Evolutionary conservation across 805 yeast genomes (phyloP), one percentile per base, ranked within the genome.

Genomic region (Aciculoconidium aculeatum): DNA sequence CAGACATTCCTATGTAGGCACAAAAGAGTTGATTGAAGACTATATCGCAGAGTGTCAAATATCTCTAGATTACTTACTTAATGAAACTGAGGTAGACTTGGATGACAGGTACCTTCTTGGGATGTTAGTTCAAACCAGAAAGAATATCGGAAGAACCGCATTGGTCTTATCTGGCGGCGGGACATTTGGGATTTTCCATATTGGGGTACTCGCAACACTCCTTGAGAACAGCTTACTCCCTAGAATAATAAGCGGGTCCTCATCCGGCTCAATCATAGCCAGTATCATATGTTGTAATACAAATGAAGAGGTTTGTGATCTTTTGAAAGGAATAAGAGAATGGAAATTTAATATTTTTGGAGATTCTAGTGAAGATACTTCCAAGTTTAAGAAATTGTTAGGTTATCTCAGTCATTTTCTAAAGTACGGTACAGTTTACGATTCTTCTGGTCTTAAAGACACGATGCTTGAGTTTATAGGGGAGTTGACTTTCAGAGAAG

Each of bases 121-220:
- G 2, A 83, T 84, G 71, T 61, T 90, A 18, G 73, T 82, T 21
- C 95, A 90, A 49, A 84, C 96, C 0, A 67, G 96, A 36, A 83
- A 83, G 52, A 86, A 88, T 45, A 84, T 84, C 29, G 99, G 99
- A 1, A 68, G 96, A 32, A 88, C 97, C 0, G 98, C 97, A 0
- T 61, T 92, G 15, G 86, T 94, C n/a, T 67, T 92, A 31, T 80
- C 94, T 27, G 99, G 99, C 2, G 99, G 99, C 2, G 87, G 95
- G 2, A 83, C 95, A 4, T 83, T 90, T 60, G 98, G 97, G 0
- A 58, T 90, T 28, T 77, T 88, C 37, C 97, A 90, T 42, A 82
- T 87, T 34, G 99, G 99, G 1, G 96, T 92, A 0, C 59, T 90
- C 25, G 76, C 85, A 4, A 82, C 92, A 2, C 65, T 92, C 17